Evolutionary conservation across 2,329 filamentous ascomycete genomes (phyloP).

Genomic region (Verticillium longisporum): DNA sequence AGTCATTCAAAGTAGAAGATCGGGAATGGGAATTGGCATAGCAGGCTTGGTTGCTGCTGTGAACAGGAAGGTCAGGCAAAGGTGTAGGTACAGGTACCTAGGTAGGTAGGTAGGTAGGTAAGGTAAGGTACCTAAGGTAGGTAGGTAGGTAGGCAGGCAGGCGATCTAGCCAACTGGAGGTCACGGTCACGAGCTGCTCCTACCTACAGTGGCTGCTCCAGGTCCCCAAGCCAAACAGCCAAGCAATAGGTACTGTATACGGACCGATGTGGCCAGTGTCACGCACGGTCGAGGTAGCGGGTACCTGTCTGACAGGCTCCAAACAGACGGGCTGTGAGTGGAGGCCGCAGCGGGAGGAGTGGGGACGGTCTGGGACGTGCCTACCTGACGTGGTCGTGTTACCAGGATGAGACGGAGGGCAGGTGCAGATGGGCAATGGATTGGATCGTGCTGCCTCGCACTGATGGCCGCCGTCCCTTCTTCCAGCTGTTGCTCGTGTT

Average conservation of each 20-base stretch:
- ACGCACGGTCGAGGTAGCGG: not conserved
- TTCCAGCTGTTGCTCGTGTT: no score
- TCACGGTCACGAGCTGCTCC: not conserved
- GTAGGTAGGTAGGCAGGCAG: no score
- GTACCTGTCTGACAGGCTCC: not conserved
- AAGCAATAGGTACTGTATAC: not conserved
- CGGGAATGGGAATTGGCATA: constrained; percentile 1
- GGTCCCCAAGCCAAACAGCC: not conserved
- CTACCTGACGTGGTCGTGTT: not conserved
- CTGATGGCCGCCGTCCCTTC: no score
- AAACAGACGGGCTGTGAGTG: not conserved
- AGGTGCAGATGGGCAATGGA: no score
- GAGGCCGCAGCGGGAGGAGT: not conserved
- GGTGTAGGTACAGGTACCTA: no score
- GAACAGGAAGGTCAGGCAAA: not conserved
- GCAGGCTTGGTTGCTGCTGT: not conserved
- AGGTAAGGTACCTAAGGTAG: no score
- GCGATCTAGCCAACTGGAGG: not conserved
- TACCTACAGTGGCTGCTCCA: not conserved
- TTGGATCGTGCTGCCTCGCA: no score
- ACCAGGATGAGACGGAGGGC: not conserved
- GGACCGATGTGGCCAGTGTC: not conserved
- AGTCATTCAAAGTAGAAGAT: not conserved
- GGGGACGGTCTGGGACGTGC: not conserved
- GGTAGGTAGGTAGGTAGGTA: no score